Base-by-base conservation (phyloP, 2,329 filamentous ascomycete species). In the Meredithiella fracta region DNA sequence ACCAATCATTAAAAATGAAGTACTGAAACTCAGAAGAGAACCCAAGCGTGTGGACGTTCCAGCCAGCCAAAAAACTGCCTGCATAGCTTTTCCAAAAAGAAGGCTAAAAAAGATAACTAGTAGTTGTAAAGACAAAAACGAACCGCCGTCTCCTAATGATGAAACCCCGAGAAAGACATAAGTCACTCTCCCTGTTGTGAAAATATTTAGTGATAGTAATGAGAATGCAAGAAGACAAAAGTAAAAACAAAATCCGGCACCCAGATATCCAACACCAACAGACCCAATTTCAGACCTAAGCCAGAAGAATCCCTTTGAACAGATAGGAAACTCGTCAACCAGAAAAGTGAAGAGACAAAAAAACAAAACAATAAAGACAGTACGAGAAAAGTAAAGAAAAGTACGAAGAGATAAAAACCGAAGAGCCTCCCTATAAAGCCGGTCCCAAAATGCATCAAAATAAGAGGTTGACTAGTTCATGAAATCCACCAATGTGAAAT, bases 391-490 rank as follows among this genome's bases (percentile, higher is more conserved):
- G 34, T 55, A 56, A 57, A 22, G 29, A 44, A 44, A 51, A 42
- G 38, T 22, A 38, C 51, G 47, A 57, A 17, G 29, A 37, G n/a
- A 47, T 22, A 58, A n/a, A n/a, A n/a, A n/a, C n/a, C n/a, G n/a
- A n/a, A n/a, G n/a, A 58, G 52, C 56, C 56, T 54, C 56, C 56
- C 34, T 51, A 58, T 58, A 58, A 54, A 58, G 40, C 56, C 56
- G 26, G 38, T 26, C 56, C 56, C 52, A 26, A 38, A 38, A 54
- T 58, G 56, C 52, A 53, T 54, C 34, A 58, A 51, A 50, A 29
- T 23, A 38, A 37, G n/a, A 22, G 47, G 37, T 14, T 26, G 49
- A 47, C 31, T 40, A 22, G 20, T 49, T 42, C 31, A 47, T 38
- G 31, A 29, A 37, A 22, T 37, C 53, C 51, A 60, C 34, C 20